phyloP scores from a whole-genome alignment of 352 stramenopile genomes.

The Phytophthora sansomeana region DNA sequence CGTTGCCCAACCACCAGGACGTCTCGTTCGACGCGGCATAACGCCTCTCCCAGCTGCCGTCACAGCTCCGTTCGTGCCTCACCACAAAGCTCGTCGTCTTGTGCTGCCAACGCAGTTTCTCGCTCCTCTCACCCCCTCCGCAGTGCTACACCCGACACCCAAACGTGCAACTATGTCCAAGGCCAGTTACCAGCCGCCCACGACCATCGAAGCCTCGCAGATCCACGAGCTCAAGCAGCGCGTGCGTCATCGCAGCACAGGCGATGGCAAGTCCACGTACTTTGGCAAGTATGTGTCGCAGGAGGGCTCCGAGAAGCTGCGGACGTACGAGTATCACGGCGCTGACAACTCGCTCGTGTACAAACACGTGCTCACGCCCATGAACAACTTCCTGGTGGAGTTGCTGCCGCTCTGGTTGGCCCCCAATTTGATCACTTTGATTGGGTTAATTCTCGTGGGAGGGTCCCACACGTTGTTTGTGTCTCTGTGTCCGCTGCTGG shows the following conservation, averaged over 20 bases:
- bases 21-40: not conserved
- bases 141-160: not conserved
- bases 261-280: conserved; percentile 86
- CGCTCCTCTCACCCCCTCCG: not conserved
- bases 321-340: conserved; percentile 89
- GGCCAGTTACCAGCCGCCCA: conserved; percentile 17
- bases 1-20: not conserved
- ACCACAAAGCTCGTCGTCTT: conserved; percentile 17
- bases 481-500: conserved; percentile 77
- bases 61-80: not conserved
- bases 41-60: not conserved
- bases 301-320: conserved; percentile 86
- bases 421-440: conserved; percentile 85
- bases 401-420: conserved; percentile 82
- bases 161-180: conserved; percentile 29
- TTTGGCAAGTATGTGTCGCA: conserved; percentile 91
- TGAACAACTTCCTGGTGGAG: conserved; percentile 87
- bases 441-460: conserved; percentile 72
- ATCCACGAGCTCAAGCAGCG: conserved; percentile 62
- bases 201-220: conserved; percentile 30
- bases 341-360: conserved; percentile 89
- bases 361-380: conserved; percentile 87
- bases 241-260: conserved; percentile 74
- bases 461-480: conserved; percentile 70
- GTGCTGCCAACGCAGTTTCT: not conserved